phyloP scores from a whole-genome alignment of 2,329 filamentous ascomycete species.

The Helotiales sp. region DNA sequence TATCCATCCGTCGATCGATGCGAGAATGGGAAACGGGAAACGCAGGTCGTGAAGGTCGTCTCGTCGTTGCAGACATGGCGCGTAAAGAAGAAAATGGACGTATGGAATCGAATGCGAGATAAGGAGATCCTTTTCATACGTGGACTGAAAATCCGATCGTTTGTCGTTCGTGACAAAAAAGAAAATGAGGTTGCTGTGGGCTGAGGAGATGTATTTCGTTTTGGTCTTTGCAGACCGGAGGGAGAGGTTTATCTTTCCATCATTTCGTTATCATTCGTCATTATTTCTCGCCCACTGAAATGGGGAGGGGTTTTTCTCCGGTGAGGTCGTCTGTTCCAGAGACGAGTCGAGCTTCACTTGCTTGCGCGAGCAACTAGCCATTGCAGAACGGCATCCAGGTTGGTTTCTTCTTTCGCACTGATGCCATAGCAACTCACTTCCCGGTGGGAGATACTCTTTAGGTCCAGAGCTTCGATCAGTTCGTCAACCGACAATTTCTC shows the following conservation, averaged over 20 bases:
- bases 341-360: slow-evolving; percentile 22
- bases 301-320: not conserved
- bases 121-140: slow-evolving; percentile 33
- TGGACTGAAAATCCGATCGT: not conserved
- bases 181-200: slow-evolving; percentile 36
- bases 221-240: slow-evolving; percentile 52
- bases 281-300: slow-evolving; percentile 45
- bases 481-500: slow-evolving; percentile 92
- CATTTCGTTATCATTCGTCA: slow-evolving; percentile 54
- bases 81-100: slow-evolving; percentile 28
- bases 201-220: slow-evolving; percentile 49
- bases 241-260: slow-evolving; percentile 53
- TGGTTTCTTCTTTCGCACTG: slow-evolving; percentile 98
- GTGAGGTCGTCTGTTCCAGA: not conserved
- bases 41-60: slow-evolving; percentile 39
- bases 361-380: slow-evolving; percentile 92
- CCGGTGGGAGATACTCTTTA: slow-evolving; percentile 86
- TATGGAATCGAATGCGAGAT: slow-evolving; percentile 18
- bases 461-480: slow-evolving; percentile 87
- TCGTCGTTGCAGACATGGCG: slow-evolving; percentile 36
- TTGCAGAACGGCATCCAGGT: slow-evolving; percentile 93
- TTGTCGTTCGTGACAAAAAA: slow-evolving; percentile 14
- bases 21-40: slow-evolving; percentile 13
- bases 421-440: slow-evolving; percentile 99
- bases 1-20: slow-evolving; percentile 17